Evolutionary conservation across 345 rosid genomes (phyloP).

Genomic region (Tarenaya hassleriana): DNA sequence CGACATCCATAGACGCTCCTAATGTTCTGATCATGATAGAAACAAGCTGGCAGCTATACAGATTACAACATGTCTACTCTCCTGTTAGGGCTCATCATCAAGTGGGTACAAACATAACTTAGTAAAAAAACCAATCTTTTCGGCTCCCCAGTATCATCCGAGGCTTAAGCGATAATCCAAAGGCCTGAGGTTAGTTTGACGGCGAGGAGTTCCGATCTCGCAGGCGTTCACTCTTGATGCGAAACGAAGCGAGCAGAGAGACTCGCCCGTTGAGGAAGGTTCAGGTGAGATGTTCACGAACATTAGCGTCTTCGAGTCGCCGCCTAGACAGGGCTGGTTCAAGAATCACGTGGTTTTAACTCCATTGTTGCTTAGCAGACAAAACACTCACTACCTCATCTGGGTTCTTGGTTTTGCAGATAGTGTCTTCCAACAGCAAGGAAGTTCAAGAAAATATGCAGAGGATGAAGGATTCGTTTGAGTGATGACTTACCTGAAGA

Average conservation of each 20-base stretch:
- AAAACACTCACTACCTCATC: no score
- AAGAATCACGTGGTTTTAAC: no score
- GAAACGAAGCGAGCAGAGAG: constrained; percentile 87
- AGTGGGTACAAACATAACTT: not conserved
- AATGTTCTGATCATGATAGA: no score
- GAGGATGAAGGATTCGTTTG: not conserved
- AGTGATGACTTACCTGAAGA: constrained; percentile 61
- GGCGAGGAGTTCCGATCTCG: constrained; percentile 91
- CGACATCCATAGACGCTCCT: no score
- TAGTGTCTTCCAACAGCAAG: no score
- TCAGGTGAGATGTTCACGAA: constrained; percentile 91
- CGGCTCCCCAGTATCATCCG: constrained; percentile 34
- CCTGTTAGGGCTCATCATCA: constrained; percentile 36
- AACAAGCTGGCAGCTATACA: constrained; percentile 28
- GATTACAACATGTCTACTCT: constrained; percentile 28
- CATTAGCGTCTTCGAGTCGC: constrained; percentile 94
- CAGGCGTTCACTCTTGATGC: constrained; percentile 99
- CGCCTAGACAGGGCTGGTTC: constrained; percentile 91
- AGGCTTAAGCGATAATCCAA: constrained; percentile 70
- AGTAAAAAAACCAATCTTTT: no score
- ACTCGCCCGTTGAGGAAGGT: constrained; percentile 74
- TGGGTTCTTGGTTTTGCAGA: no score
- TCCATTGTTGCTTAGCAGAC: no score
- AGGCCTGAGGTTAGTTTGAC: constrained; percentile 44
- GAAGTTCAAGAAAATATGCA: not conserved